Evolutionary conservation across 305 asterid genomes (phyloP).

Genomic region (Fraxinus dipetala): DNA sequence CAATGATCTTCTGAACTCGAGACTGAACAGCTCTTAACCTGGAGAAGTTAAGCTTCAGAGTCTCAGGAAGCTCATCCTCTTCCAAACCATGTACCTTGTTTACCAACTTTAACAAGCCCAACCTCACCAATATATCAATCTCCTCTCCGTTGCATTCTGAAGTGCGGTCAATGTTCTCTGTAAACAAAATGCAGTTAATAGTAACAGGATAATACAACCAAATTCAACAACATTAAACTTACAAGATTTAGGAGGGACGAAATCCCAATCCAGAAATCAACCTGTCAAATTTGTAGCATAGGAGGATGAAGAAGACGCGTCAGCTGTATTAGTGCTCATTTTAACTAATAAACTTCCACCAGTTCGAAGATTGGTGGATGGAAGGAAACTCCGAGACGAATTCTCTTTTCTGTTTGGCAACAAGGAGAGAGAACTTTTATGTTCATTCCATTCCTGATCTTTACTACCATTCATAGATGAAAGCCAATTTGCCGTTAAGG

Average conservation of each 20-base stretch:
- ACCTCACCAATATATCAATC: slow-evolving; percentile 69
- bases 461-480: slow-evolving; percentile 37
- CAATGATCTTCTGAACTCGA: slow-evolving; percentile 80
- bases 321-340: slow-evolving; percentile 34
- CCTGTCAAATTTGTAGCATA: slow-evolving; percentile 36
- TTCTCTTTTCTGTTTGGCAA: slow-evolving; percentile 32
- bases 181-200: background rate
- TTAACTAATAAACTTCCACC: slow-evolving; percentile 64
- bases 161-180: slow-evolving; percentile 43
- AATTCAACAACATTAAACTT: background rate
- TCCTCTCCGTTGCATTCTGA: slow-evolving; percentile 80
- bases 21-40: slow-evolving; percentile 74
- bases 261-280: slow-evolving; percentile 20
- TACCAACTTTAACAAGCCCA: slow-evolving; percentile 77
- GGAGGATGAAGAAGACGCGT: slow-evolving; percentile 28
- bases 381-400: slow-evolving; percentile 43
- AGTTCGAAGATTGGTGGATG: slow-evolving; percentile 65
- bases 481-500: slow-evolving; percentile 69
- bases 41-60: slow-evolving; percentile 69
- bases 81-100: slow-evolving; percentile 63
- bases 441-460: slow-evolving; percentile 76
- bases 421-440: slow-evolving; percentile 37
- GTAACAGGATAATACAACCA: background rate
- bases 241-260: background rate
- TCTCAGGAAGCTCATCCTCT: slow-evolving; percentile 76